Percentiles rank a stretch among this genome's conserved stretches.
These are phyloP conservation scores for Cytidiella melzeri DNA, from an alignment of 768 basidiomycete species.

Conservation along the genomic window DNA sequence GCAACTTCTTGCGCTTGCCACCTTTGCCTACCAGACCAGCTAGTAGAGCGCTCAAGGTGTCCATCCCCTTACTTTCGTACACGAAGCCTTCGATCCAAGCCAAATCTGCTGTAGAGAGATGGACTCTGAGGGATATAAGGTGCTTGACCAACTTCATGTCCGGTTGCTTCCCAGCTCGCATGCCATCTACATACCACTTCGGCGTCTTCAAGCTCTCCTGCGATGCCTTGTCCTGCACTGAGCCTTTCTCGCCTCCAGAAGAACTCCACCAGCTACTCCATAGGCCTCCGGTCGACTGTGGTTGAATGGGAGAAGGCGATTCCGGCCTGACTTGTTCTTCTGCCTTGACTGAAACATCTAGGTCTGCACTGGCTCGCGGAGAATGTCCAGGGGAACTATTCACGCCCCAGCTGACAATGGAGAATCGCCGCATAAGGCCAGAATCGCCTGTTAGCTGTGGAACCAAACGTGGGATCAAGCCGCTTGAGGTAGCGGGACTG, in stretches of 20 bases:
- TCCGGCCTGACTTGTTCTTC: neutral
- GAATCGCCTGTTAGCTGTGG: slow-evolving; percentile 74
- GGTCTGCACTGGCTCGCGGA: slow-evolving; percentile 34
- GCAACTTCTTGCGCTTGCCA: slow-evolving; percentile 52
- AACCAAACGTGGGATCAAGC: slow-evolving; percentile 57
- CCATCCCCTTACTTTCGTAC: slow-evolving; percentile 57
- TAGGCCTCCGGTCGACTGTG: slow-evolving; percentile 69
- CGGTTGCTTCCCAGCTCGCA: slow-evolving; percentile 46
- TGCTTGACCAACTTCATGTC: slow-evolving; percentile 68
- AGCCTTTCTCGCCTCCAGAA: slow-evolving; percentile 48
- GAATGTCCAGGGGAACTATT: slow-evolving; percentile 28
- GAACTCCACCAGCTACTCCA: slow-evolving; percentile 75
- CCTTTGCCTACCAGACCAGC: slow-evolving; percentile 58
- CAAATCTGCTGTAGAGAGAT: slow-evolving; percentile 77
- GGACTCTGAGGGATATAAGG: slow-evolving; percentile 76
- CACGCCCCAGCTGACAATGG: slow-evolving; percentile 55
- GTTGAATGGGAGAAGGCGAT: slow-evolving; percentile 34
- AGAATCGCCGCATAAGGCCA: slow-evolving; percentile 62
- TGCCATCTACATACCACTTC: slow-evolving; percentile 56
- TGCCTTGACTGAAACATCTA: slow-evolving; percentile 16
- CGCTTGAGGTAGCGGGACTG: slow-evolving; percentile 44
- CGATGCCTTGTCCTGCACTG: slow-evolving; percentile 21
- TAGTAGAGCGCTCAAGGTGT: slow-evolving; percentile 52
- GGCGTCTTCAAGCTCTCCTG: slow-evolving; percentile 42
- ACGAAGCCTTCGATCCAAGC: slow-evolving; percentile 78